phyloP scores from a whole-genome alignment of 768 basidiomycete genomes.

The Candolleomyces eurysporus region DNA sequence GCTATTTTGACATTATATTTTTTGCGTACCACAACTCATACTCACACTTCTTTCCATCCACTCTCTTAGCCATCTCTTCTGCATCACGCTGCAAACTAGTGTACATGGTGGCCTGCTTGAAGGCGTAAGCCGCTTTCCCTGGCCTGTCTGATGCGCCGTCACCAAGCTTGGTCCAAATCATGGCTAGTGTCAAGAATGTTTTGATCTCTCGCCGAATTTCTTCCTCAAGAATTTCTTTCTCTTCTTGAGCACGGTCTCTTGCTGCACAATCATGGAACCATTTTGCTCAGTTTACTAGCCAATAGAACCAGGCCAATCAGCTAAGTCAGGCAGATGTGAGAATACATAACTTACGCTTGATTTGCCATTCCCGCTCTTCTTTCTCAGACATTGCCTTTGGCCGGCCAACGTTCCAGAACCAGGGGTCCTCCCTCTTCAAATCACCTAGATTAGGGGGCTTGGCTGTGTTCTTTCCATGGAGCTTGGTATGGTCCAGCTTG shows the following conservation, averaged over 20 bases:
- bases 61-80: neutral
- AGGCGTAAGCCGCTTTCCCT: neutral
- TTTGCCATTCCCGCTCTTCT: slow-evolving; percentile 14
- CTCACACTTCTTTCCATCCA: too few species aligned
- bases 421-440: slow-evolving; percentile 1
- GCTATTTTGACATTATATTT: too few species aligned
- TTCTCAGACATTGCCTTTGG: neutral
- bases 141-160: neutral
- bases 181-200: neutral
- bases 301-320: neutral
- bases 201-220: slow-evolving; percentile 17
- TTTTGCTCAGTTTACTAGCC: slow-evolving; percentile 21
- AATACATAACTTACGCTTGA: slow-evolving; percentile 12
- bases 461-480: neutral
- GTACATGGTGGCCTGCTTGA: neutral
- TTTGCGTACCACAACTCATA: too few species aligned
- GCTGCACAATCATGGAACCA: slow-evolving; percentile 26
- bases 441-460: slow-evolving; percentile 5
- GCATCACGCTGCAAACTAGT: neutral
- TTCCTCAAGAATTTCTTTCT: slow-evolving; percentile 25
- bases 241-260: slow-evolving; percentile 21
- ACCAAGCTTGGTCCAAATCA: neutral
- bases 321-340: neutral
- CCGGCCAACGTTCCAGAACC: neutral
- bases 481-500: neutral